Evolutionary conservation across 208 protist species (phyloP).

Genomic region (Porcisia hertigi): DNA sequence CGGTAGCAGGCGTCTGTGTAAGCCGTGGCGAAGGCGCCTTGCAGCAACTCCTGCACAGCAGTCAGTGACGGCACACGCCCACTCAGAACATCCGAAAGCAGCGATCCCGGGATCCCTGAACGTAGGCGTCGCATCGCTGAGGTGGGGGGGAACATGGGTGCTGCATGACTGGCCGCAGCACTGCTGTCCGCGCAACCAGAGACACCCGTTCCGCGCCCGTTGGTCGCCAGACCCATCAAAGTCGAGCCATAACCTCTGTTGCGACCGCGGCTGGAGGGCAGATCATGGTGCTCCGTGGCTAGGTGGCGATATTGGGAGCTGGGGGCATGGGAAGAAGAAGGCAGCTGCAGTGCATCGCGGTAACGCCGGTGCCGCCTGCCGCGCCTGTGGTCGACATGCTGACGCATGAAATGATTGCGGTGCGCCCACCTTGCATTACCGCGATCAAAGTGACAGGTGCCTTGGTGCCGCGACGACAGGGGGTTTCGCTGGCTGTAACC

Average conservation of each 20-base stretch:
- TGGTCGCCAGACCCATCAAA: neutral
- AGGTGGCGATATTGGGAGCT: neutral
- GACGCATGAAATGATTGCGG: neutral
- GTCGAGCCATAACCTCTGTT: neutral
- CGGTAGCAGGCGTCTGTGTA: conserved; percentile 49
- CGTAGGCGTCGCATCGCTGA: conserved; percentile 2
- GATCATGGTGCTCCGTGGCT: neutral
- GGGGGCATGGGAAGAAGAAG: neutral
- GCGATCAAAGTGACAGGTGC: too few relatives aligned
- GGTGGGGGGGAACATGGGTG: neutral
- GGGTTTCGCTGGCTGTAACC: neutral
- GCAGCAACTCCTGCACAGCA: conserved; percentile 34
- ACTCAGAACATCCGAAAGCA: conserved; percentile 32
- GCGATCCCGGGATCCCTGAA: neutral
- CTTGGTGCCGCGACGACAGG: neutral
- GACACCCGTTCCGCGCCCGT: neutral
- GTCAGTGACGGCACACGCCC: conserved; percentile 32
- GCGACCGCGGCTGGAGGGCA: neutral
- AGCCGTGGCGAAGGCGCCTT: conserved; percentile 35
- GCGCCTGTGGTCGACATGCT: neutral
- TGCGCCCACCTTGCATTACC: too few relatives aligned
- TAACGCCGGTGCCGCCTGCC: neutral
- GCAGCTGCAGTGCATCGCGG: neutral
- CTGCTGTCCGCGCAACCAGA: neutral
- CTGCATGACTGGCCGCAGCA: neutral